Evolutionary conservation across 1,284 basidiomycete genomes (phyloP).

Genomic region (Puccinia hordei): DNA sequence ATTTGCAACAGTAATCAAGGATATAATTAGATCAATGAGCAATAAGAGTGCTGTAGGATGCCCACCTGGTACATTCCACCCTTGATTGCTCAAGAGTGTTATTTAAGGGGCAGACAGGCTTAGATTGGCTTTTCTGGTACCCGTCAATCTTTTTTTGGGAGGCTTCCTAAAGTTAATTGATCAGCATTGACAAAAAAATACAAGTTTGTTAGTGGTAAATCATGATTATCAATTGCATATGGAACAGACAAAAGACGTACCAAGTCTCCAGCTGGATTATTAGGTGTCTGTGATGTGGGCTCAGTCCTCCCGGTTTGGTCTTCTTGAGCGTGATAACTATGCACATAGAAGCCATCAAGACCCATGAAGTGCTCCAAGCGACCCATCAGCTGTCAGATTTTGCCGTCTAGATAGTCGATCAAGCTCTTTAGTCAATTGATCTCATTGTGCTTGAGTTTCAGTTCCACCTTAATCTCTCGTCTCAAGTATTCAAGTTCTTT

Average conservation of each 20-base stretch:
- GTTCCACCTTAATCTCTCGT: constrained; percentile 40
- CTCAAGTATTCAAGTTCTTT: constrained; percentile 43
- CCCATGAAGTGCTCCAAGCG: constrained; percentile 45
- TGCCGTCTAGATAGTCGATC: constrained; percentile 32
- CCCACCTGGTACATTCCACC: too few relatives aligned
- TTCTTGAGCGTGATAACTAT: neutral
- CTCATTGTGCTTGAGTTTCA: constrained; percentile 39
- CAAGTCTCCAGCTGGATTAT: neutral
- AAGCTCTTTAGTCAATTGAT: constrained; percentile 39
- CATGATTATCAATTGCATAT: too few relatives aligned
- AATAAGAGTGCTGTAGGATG: too few relatives aligned
- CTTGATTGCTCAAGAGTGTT: too few relatives aligned
- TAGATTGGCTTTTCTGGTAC: too few relatives aligned
- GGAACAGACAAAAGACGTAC: constrained; percentile 10
- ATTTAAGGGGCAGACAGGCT: too few relatives aligned
- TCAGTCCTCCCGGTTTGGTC: neutral
- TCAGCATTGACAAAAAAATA: too few relatives aligned
- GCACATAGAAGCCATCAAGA: constrained; percentile 46
- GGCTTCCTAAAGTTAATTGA: too few relatives aligned
- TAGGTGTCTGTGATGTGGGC: neutral
- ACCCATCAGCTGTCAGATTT: constrained; percentile 35
- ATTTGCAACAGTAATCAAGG: too few relatives aligned
- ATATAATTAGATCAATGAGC: too few relatives aligned
- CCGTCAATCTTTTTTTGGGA: too few relatives aligned
- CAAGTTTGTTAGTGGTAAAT: too few relatives aligned